Base-by-base conservation (phyloP, 306 rosid species). In the Inga laurina region DNA sequence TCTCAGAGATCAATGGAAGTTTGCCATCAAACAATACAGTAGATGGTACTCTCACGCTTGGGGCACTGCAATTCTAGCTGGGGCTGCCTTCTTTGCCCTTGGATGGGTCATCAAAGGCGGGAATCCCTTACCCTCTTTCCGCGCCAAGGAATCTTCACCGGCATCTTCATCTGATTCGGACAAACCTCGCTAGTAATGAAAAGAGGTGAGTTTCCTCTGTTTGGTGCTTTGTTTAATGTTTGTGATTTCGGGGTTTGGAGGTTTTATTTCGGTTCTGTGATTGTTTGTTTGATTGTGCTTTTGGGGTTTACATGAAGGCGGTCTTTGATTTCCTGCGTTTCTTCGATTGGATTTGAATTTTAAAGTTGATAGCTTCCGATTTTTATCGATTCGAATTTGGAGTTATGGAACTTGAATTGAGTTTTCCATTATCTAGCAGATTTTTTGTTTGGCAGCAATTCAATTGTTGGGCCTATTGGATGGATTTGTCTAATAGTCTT, bases 1-100 rank as follows among this genome's bases (percentile, higher is more conserved):
- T n/a, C 97, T 96, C 41, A 84, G 92, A 56, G 98, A 94, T 83
- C 98, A 96, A 79, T 93, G 98, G 99, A 90, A 80, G 72, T 96
- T 44, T 48, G 98, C 99, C 48, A 87, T 85, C 9, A 88, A 79
- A 72, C 92, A 96, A 81, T 96, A 94, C 87, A 83, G 95, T 62
- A 87, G 77, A 78, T 94, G 98, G 97, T 96, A 96, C 87, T 86
- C 97, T 49, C 97, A 90, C 61, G 99, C 98, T 54, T 96, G 99
- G 99, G 98, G 99, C 13, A 89, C 98, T 59, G 98, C 99, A 39
- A 90, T 96, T 84, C 91, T 96, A 8, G 98, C 98, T 12, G 98
- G 99, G 1, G n/a, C 85, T 27, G 93, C 98, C 84, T 94, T 96
- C 87, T 96, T 94, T 56, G 95, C 97, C 39, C 97, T 96, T 12